A percentile compares a stretch with the other conserved stretches of the same genome.
phyloP scores from a whole-genome alignment of 1,284 basidiomycete genomes.

The Fomitiporia mediterranea region DNA sequence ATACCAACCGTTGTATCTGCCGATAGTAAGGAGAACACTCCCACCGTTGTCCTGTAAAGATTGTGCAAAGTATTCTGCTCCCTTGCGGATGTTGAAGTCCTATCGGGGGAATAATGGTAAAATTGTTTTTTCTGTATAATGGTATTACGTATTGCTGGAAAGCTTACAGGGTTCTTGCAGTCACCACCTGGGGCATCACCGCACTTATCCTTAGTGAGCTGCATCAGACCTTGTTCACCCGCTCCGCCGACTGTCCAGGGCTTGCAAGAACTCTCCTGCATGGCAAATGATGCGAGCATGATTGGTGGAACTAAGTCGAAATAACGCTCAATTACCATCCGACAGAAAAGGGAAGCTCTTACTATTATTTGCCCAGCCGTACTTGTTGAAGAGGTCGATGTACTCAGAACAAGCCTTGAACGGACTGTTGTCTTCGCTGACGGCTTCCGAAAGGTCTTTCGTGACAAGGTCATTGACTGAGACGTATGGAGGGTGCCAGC shows the following conservation, averaged over 20 bases:
- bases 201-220: conserved; percentile 80
- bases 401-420: conserved; percentile 61
- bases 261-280: conserved; percentile 78
- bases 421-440: conserved; percentile 45
- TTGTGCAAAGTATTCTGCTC: conserved; percentile 53
- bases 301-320: conserved; percentile 50
- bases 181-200: conserved; percentile 55
- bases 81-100: conserved; percentile 67
- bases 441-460: conserved; percentile 47
- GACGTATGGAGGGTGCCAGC: conserved; percentile 64
- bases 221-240: conserved; percentile 85
- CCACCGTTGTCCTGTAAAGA: conserved; percentile 51
- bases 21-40: conserved; percentile 59
- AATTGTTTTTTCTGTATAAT: background rate
- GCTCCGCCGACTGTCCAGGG: conserved; percentile 65
- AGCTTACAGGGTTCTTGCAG: conserved; percentile 60
- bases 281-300: conserved; percentile 78
- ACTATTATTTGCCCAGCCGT: conserved; percentile 48
- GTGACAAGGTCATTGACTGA: conserved; percentile 48
- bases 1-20: conserved; percentile 79
- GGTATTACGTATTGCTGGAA: background rate
- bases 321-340: background rate
- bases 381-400: conserved; percentile 56
- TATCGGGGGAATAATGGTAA: conserved; percentile 27
- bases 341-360: conserved; percentile 28